Conservation (phyloP, 2,329 filamentous ascomycete genomes). For the Botrytis hyacinthi region DNA sequence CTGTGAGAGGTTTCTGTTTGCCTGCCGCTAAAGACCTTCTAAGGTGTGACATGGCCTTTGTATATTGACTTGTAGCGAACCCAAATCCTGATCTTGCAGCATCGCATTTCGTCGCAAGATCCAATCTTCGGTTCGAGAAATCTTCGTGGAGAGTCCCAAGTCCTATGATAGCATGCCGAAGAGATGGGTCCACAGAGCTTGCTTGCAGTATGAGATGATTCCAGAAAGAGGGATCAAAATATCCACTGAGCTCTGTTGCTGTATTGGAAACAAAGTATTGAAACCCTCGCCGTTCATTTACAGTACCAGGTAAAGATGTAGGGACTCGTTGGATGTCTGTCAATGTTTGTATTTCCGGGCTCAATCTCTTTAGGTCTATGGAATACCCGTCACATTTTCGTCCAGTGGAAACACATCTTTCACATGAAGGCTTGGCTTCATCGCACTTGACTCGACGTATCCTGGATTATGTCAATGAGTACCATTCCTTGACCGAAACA, state of each 20-base stretch:
- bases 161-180: conserved; percentile 36
- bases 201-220: conserved; percentile 34
- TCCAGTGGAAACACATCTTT: conserved; percentile 22
- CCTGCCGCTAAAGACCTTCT: conserved; percentile 29
- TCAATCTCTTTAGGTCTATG: conserved; percentile 4
- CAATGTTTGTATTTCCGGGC: background rate
- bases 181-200: conserved; percentile 30
- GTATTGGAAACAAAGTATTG: conserved; percentile 34
- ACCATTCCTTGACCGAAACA: background rate
- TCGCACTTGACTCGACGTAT: conserved; percentile 27
- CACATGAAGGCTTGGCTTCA: conserved; percentile 21
- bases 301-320: conserved; percentile 29
- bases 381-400: conserved; percentile 24
- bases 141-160: conserved; percentile 36
- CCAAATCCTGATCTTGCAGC: conserved; percentile 20
- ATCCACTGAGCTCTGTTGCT: conserved; percentile 32
- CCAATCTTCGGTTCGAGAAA: conserved; percentile 27
- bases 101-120: conserved; percentile 18
- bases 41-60: conserved; percentile 35
- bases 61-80: conserved; percentile 36
- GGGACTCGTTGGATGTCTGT: conserved; percentile 26
- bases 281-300: conserved; percentile 34
- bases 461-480: conserved; percentile 13
- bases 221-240: conserved; percentile 34
- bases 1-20: conserved; percentile 31